Evolutionary conservation across 306 rosid genomes (phyloP).

Genomic region (Cucurbita pepo): DNA sequence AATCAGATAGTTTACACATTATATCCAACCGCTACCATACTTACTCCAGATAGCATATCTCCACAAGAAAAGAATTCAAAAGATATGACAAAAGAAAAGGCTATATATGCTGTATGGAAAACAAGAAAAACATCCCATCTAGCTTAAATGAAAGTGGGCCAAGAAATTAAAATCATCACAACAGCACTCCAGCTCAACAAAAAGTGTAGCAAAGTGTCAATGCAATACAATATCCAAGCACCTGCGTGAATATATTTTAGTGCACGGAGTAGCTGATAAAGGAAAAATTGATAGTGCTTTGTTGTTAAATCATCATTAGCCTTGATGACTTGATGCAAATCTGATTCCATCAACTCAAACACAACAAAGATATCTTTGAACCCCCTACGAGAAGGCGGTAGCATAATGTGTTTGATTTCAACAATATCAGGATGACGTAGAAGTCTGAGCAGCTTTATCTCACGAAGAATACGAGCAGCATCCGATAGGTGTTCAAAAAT

Average conservation of each 20-base stretch:
- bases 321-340: constrained; percentile 95
- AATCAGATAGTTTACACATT: constrained; percentile 16
- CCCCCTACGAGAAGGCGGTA: constrained; percentile 77
- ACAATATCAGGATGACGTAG: constrained; percentile 95
- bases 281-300: constrained; percentile 90
- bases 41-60: neutral
- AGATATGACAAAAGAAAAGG: neutral
- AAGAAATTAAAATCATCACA: neutral
- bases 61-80: neutral
- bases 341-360: constrained; percentile 92
- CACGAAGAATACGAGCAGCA: constrained; percentile 94
- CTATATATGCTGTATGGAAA: neutral
- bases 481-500: constrained; percentile 89
- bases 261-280: constrained; percentile 92
- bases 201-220: neutral
- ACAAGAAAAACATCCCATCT: neutral
- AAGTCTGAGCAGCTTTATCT: constrained; percentile 92
- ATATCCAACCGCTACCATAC: neutral
- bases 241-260: constrained; percentile 87
- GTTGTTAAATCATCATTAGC: constrained; percentile 77
- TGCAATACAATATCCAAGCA: constrained; percentile 4
- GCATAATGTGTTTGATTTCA: constrained; percentile 81
- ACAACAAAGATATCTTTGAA: constrained; percentile 90
- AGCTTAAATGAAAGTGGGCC: neutral
- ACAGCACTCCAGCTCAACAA: neutral